phyloP scores from a whole-genome alignment of 768 basidiomycete species.

The Basidioascus undulatus region DNA sequence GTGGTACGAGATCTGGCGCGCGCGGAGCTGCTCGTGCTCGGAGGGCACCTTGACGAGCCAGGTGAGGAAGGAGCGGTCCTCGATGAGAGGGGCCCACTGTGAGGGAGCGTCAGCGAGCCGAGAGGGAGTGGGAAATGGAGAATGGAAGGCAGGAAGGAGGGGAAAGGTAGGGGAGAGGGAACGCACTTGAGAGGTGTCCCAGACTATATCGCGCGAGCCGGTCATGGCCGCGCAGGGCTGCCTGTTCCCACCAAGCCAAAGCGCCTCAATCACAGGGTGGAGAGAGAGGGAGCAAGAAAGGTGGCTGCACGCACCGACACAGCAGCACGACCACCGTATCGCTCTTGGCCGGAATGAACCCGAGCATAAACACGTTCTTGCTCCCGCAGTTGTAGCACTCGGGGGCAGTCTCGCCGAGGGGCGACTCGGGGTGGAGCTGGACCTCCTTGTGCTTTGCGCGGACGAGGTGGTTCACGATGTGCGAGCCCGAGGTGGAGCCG shows the following conservation, averaged over 20 bases:
- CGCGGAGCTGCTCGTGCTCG: constrained; percentile 84
- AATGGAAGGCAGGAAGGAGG: no score
- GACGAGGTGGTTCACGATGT: constrained; percentile 96
- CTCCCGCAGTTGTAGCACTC: constrained; percentile 99
- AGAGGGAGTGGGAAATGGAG: no score
- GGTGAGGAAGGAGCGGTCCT: constrained; percentile 93
- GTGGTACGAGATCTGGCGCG: constrained; percentile 85
- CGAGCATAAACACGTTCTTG: constrained; percentile 98
- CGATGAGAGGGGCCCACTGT: constrained; percentile 98
- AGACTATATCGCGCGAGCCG: constrained; percentile 83
- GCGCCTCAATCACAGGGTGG: neutral
- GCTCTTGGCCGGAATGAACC: constrained; percentile 96
- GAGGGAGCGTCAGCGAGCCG: no score
- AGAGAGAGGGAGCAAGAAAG: neutral
- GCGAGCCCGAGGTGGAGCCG: constrained; percentile 77
- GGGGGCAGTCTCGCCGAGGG: constrained; percentile 87
- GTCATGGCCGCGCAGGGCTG: constrained; percentile 89
- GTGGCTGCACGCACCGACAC: constrained; percentile 46
- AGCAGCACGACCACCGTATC: constrained; percentile 95
- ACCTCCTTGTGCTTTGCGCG: constrained; percentile 99
- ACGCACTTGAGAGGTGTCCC: constrained; percentile 90
- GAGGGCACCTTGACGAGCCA: constrained; percentile 96
- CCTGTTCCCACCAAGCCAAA: constrained; percentile 21
- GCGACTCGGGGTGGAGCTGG: constrained; percentile 79
- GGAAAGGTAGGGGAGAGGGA: no score